Conservation (phyloP, 2,329 filamentous ascomycete species). For the Moelleriella libera region DNA sequence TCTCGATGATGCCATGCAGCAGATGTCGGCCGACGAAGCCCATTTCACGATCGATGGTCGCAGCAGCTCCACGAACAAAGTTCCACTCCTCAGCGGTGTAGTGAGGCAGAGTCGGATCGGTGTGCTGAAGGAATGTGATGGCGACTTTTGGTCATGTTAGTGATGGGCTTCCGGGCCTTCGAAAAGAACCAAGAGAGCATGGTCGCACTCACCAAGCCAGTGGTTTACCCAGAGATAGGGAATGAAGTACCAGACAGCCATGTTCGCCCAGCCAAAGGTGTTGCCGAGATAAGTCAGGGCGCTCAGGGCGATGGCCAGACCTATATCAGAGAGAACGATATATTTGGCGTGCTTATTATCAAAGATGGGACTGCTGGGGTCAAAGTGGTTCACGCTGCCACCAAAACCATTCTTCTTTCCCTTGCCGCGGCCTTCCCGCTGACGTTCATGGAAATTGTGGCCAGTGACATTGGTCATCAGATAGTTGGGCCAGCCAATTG, state of each 20-base stretch:
- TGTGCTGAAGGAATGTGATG: constrained; percentile 96
- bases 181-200: neutral
- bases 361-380: constrained; percentile 75
- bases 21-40: constrained; percentile 86
- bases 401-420: constrained; percentile 78
- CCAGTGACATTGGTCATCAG: constrained; percentile 85
- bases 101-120: constrained; percentile 85
- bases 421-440: constrained; percentile 82
- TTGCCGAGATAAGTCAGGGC: constrained; percentile 56
- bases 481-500: constrained; percentile 89
- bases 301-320: constrained; percentile 48
- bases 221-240: constrained; percentile 98
- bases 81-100: constrained; percentile 81
- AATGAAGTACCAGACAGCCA: constrained; percentile 86
- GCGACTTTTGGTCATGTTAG: constrained; percentile 53
- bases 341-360: constrained; percentile 82
- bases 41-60: constrained; percentile 94
- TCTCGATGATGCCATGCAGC: constrained; percentile 93
- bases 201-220: constrained; percentile 67
- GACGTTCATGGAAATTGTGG: constrained; percentile 85
- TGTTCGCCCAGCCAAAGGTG: constrained; percentile 71
- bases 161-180: constrained; percentile 3
- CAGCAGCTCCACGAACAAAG: constrained; percentile 83
- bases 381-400: constrained; percentile 88
- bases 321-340: constrained; percentile 77